These are phyloP conservation scores for Penstemon eatonii DNA, from an alignment of 257 asterid species.

Conservation along the genomic window DNA sequence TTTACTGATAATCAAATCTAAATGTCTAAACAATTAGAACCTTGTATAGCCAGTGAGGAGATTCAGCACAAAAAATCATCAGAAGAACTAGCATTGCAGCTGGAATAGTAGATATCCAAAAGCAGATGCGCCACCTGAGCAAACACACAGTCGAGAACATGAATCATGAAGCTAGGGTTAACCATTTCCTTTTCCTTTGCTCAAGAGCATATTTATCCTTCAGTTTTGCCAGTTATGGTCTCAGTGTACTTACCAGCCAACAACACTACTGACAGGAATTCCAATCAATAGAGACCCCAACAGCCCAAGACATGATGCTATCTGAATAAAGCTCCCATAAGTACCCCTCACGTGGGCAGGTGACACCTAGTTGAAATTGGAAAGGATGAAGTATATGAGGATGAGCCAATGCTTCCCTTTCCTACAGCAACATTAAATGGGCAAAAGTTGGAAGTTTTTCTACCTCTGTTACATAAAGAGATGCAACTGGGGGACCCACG, in stretches of 20 bases:
- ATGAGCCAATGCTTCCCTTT: conserved; percentile 9
- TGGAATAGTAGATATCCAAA: conserved; percentile 79
- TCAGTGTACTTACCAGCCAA: conserved; percentile 70
- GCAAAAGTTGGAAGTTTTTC: conserved; percentile 13
- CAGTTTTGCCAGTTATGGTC: conserved; percentile 9
- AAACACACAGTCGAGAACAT: conserved; percentile 31
- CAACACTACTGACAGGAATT: conserved; percentile 64
- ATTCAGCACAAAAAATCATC: conserved; percentile 87
- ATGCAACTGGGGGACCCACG: conserved; percentile 89
- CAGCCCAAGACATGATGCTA: conserved; percentile 84
- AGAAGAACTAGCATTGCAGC: conserved; percentile 67
- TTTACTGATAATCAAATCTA: conserved; percentile 12
- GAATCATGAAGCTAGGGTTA: conserved; percentile 24
- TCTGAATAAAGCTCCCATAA: conserved; percentile 87
- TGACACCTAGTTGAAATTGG: conserved; percentile 57
- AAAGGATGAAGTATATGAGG: conserved; percentile 17
- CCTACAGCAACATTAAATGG: conserved; percentile 16
- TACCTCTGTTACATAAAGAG: conserved; percentile 93
- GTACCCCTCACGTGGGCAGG: conserved; percentile 95
- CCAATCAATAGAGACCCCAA: conserved; percentile 73
- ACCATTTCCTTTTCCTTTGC: conserved; percentile 4
- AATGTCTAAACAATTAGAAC: conserved; percentile 37
- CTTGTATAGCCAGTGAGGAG: conserved; percentile 96
- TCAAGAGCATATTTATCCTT: background rate
- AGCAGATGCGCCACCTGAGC: conserved; percentile 92